Evolutionary conservation across 1,284 basidiomycete species (phyloP), one percentile per base, ranked within the genome.

Genomic region (Sanghuangporus sanghuang): DNA sequence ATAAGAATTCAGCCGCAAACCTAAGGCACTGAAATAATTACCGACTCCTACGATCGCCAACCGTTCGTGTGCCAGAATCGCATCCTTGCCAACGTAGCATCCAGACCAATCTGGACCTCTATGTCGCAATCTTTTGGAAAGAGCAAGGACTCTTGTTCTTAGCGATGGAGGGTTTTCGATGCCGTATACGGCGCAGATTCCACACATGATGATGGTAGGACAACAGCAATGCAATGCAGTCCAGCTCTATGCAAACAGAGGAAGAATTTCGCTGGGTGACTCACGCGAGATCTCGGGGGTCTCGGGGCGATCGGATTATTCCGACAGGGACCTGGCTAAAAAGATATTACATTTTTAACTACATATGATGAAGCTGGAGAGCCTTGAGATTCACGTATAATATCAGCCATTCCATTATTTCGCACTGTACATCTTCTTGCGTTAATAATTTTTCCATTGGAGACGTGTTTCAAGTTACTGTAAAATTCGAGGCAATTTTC

Each of bases 1-100:
- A 42, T 56, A 27, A 12, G 48, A 40, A 65, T 27, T 4, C 23
- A 27, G n/a, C 23, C 35, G 36, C 55, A 62, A 23, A 54, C 54
- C n/a, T 16, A 36, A 36, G 44, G 1, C 42, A 84, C 16, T 18
- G 16, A 14, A 18, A 1, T 6, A 46, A 93, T 79, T 67, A 95
- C 95, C 95, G 69, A 99, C 95, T 72, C 97, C 97, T 66, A 99
- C 97, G 74, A 99, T 94, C 50, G 97, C 97, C 60, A 99, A 82
- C 68, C 94, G 89, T 75, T 96, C 94, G 70, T 96, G 94, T 36
- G 91, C 91, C 62, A 96, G 83, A 63, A 96, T 83, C 53, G 85
- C 83, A 67, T 92, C 82, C 74, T 89, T 86, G 57, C 92, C 91
- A 67, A 94, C 89, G 76, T 87, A 90, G 76, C 92, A 96, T 44